Conservation (phyloP, 768 basidiomycete species). For the Termitomyces sp. region DNA sequence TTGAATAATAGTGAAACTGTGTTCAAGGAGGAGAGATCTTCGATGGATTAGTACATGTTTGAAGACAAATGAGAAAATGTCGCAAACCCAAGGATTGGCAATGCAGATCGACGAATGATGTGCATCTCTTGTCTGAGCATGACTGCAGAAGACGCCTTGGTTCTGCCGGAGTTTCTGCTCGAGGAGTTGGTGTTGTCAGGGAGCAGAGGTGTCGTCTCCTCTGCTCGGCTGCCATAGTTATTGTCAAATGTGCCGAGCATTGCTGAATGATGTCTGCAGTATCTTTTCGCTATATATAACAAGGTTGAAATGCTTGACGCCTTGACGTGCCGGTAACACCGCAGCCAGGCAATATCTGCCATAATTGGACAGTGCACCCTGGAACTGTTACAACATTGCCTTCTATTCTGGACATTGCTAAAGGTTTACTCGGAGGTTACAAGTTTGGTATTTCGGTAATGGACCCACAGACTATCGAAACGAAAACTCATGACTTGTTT, state of each 20-base stretch:
- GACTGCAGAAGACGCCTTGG: background rate
- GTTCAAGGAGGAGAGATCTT: background rate
- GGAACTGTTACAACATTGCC: background rate
- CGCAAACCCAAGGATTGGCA: background rate
- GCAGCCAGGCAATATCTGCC: background rate
- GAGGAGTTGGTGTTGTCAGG: background rate
- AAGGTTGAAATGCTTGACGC: background rate
- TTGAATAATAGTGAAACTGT: background rate
- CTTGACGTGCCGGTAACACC: background rate
- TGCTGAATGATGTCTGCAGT: too few relatives aligned
- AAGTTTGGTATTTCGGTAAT: too few relatives aligned
- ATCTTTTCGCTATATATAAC: background rate
- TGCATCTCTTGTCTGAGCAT: background rate
- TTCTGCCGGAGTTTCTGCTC: background rate
- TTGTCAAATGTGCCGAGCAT: background rate
- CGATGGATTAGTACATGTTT: background rate
- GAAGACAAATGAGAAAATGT: background rate
- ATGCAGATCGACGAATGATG: background rate
- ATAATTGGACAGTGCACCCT: background rate
- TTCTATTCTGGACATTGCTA: too few relatives aligned
- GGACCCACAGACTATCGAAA: too few relatives aligned
- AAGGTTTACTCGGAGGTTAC: too few relatives aligned
- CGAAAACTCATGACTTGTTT: too few relatives aligned
- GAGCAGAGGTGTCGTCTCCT: background rate
- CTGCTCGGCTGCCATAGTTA: background rate